Base-by-base conservation (phyloP, 2,329 filamentous ascomycete species). In the Alternaria burnsii region DNA sequence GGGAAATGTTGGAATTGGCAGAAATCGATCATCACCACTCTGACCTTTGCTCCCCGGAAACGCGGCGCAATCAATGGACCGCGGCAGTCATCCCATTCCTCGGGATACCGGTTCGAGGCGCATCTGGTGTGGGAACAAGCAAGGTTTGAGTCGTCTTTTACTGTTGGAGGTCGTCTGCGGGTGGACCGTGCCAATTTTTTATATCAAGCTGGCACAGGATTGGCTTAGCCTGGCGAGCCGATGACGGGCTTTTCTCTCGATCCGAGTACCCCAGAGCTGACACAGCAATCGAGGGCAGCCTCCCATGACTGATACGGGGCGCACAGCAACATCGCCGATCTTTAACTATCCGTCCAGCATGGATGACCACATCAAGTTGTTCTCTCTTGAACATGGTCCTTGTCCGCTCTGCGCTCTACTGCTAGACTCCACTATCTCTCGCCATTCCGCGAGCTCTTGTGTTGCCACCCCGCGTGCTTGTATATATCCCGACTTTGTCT, bases 301-400 rank as follows among this genome's bases (percentile, higher is more conserved):
- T 62, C 47, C 48, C 56, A 55, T 48, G 61, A 58, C 61, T 57
- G 58, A 58, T 61, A 60, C 56, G 52, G 41, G 64, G 36, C 47
- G 48, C 58, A 63, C 63, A 68, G 62, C 65, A 70, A 60, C 68
- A 72, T 68, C 66, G 66, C 62, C 66, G 66, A 68, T 68, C 66
- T 44, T 28, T 46, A 34, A 36, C 59, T 52, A 65, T 58, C 54
- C 54, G 50, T 58, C 59, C 52, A 67, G 46, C 55, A 68, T 68
- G 66, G 51, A 68, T 68, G 62, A 68, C 66, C 66, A 65, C 59
- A 65, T 46, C 66, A 68, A 61, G 53, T 53, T 47, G 43, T 40
- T 26, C 52, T 55, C 56, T 55, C 42, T 52, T 61, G 47, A 55
- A 58, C 59, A 55, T 50, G 51, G 53, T 28, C 53, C 56, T 47